These are phyloP conservation scores for Leccinum fallax DNA, from an alignment of 1,284 basidiomycete genomes.

Conservation along the genomic window DNA sequence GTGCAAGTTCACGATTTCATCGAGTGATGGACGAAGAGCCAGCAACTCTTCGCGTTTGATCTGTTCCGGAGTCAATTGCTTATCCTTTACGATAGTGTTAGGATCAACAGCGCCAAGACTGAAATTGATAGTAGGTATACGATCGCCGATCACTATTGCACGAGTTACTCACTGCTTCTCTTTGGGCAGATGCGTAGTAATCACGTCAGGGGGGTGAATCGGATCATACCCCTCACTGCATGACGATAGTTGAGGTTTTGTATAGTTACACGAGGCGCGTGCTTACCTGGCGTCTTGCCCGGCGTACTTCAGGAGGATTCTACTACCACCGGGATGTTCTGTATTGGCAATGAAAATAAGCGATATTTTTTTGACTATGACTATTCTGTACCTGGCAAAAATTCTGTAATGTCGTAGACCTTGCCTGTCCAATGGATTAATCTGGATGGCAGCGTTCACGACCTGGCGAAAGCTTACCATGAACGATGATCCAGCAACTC, in stretches of 20 bases:
- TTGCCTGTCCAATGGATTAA: slow-evolving; percentile 42
- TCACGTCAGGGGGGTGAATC: slow-evolving; percentile 66
- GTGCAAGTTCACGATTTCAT: slow-evolving; percentile 66
- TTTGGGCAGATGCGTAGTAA: slow-evolving; percentile 59
- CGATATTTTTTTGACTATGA: background rate
- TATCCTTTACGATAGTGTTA: slow-evolving; percentile 45
- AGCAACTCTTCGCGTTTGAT: slow-evolving; percentile 42
- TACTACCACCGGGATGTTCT: slow-evolving; percentile 60
- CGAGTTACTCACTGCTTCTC: slow-evolving; percentile 46
- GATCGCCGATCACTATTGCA: background rate
- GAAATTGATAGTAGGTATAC: background rate
- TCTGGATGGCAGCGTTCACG: background rate
- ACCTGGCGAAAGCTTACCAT: slow-evolving; percentile 44
- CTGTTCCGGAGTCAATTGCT: slow-evolving; percentile 48
- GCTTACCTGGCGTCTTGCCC: slow-evolving; percentile 73
- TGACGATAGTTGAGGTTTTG: background rate
- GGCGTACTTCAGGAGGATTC: slow-evolving; percentile 68
- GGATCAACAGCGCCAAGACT: slow-evolving; percentile 48
- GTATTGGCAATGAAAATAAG: slow-evolving; percentile 1
- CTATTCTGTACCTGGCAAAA: slow-evolving; percentile 49
- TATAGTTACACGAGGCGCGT: background rate
- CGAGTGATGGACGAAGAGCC: slow-evolving; percentile 52
- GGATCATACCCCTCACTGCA: slow-evolving; percentile 58
- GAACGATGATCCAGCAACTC: slow-evolving; percentile 76
- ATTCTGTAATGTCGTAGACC: slow-evolving; percentile 74